These are phyloP conservation scores for Trichocomaceae sp. DNA, from an alignment of 2,329 filamentous ascomycete genomes.

Conservation along the genomic window DNA sequence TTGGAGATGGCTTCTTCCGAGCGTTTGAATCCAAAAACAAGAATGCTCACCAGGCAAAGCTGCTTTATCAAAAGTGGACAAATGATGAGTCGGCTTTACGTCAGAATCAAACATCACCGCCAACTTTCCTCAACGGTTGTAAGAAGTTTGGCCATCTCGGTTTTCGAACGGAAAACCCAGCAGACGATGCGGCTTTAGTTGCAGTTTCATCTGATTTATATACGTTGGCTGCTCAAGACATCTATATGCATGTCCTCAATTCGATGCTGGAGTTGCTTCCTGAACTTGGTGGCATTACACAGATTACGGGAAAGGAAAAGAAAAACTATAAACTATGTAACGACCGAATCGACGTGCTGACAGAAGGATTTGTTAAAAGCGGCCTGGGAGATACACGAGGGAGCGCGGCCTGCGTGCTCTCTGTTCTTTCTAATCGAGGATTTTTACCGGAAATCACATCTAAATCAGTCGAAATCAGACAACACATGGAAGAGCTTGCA, in stretches of 20 bases:
- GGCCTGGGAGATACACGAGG: not conserved
- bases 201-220: conserved; percentile 1
- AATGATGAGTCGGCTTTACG: not conserved
- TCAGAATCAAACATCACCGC: not conserved
- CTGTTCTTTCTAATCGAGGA: not conserved
- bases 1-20: not conserved
- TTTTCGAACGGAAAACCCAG: not conserved
- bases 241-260: conserved; percentile 5
- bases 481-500: not conserved
- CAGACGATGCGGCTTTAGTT: not conserved
- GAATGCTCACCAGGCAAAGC: not conserved
- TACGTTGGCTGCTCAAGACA: conserved; percentile 9
- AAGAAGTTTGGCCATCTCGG: conserved; percentile 6
- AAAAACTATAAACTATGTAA: conserved; percentile 3
- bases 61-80: conserved; percentile 1
- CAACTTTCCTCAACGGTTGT: not conserved
- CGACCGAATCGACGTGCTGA: conserved; percentile 1
- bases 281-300: not conserved
- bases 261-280: not conserved
- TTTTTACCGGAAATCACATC: conserved; percentile 4
- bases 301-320: not conserved
- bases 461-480: not conserved
- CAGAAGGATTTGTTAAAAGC: not conserved
- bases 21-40: not conserved
- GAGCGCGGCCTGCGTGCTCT: not conserved